Evolutionary conservation across 108 stramenopile genomes (phyloP), one percentile per base, ranked within the genome.

Genomic region (Ochromonas danica): DNA sequence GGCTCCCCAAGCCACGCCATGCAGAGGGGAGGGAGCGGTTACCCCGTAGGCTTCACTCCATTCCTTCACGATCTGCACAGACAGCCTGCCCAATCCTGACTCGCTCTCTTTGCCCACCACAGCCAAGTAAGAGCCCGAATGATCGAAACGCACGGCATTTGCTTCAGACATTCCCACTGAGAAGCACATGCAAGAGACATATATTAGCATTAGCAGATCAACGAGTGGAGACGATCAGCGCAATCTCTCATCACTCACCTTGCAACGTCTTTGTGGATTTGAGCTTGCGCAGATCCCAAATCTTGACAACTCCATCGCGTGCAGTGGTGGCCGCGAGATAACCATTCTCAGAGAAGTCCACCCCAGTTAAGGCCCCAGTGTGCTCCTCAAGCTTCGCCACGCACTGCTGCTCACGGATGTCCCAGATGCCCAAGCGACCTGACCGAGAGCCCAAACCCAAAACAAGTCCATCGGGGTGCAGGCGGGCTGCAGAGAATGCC

Each of bases 391-490:
- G 6, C 17, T 27, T 75, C 10, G 31, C 72, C n/a, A 75, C 72
- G 38, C 38, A 35, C 28, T 41, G 60, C 79, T 90, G 89, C 61
- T 84, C 88, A 79, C 90, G 94, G 78, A 94, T 85, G 85, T 95
- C 94, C 92, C 93, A 97, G 75, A 94, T 71, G 39, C 82, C 60
- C 51, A 93, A 67, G 51, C 74, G 75, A 3, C 92, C 92, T 33
- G 72, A 72, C 30, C 61, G 80, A 0, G 88, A 88, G 14, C 91
- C 93, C 0, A 81, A 82, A n/a, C 83, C 90, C 72, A 90, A 90
- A 61, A 97, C 87, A 27, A 95, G 79, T 35, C 96, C 96, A 87
- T 97, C 96, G 6, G 94, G 94, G 85, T 97, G 96, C 61, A 97
- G 42, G 33, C 67, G 10, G 67, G 17, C 67, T 40, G 39, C 40